Base-by-base conservation (phyloP, 768 basidiomycete genomes). In the Cystofilobasidium macerans region DNA sequence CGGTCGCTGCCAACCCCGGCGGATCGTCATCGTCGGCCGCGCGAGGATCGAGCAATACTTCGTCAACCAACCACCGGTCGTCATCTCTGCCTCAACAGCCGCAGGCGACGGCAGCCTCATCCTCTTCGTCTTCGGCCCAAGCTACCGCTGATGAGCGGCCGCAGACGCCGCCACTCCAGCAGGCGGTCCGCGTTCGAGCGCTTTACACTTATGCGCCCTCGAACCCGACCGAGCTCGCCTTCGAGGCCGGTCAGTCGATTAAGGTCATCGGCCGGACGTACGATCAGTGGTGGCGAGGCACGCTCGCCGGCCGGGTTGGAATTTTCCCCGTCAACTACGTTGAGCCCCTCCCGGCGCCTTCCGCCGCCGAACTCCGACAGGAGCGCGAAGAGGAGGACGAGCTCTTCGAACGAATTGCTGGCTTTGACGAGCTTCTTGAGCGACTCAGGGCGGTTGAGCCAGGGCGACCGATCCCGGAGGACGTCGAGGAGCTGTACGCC, bases 301-400 rank as follows among this genome's bases (percentile, higher is more conserved):
- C 95, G 71, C 76, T 93, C 53, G 87, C 85, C 72, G 92, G 89
- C 0, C 79, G 88, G 65, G 90, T 91, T 3, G 91, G 91, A 51
- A 98, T 98, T 56, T 97, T 98, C 76, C 94, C 94, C 0, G 89
- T 94, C 24, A 95, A 94, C 75, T 95, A 97, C 78, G 90, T 97
- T 71, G 89, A 89, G 71, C 9, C 86, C 81, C 42, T 97, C 68
- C 88, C 91, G 0, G 90, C 94, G 63, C 88, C 88, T 0, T 89
- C 86, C 0, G 78, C 85, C 1, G 77, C 78, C 0, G 89, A 94
- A 70, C 73, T 94, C 36, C 84, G 86, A 0, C 81, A 79, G 62
- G 94, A 97, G 72, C 87, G 85, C 0, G 86, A 93, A 69, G 83
- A 86, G 68, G 95, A 98, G 74, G 87, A 88, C 2, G 80, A 85